Base-by-base conservation (phyloP, 2,329 filamentous ascomycete species). In the Didymella segeticola region DNA sequence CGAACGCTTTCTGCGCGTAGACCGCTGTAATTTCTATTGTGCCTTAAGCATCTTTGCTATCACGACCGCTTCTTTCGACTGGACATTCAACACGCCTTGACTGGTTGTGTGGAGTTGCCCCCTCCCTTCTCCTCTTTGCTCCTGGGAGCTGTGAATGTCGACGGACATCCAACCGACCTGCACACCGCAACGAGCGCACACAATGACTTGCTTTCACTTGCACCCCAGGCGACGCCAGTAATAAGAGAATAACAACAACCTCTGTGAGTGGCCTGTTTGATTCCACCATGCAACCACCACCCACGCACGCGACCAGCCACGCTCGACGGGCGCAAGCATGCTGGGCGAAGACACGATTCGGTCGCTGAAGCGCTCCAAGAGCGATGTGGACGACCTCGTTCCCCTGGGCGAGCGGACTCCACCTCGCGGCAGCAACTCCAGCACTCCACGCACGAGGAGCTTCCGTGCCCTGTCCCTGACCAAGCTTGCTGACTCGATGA, bases 401-500 rank as follows among this genome's bases (percentile, higher is more conserved):
- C 62, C 60, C 9, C 10, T 60, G 41, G 56, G 60, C 29, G 49
- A 59, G 31, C 9, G 38, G 15, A 61, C 61, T 23, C 61, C 62
- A n/a, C 60, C 54, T 19, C 43, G 42, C n/a, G 27, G 50, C 55
- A 49, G 47, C 53, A 22, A 31, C 33, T 49, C 25, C 25, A 53
- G 47, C 50, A 54, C 49, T 14, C 47, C 49, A 12, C 45, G 43
- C 30, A 52, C 51, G 4, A 55, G 57, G 11, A 33, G 47, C 3
- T 57, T 56, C 42, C 63, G 70, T 11, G 58, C 61, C 11, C 68
- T 71, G 41, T 71, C 67, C 0, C 61, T 67, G 14, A 56, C 58
- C 4, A 71, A 67, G 57, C 61, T 73, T 39, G 71, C 70, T 41
- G 54, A 61, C 8, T 61, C 58, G 4, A 47, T 68, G 50, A 68